Evolutionary conservation across 139 green algal species (phyloP).

Genomic region (Haematococcus lacustris): DNA sequence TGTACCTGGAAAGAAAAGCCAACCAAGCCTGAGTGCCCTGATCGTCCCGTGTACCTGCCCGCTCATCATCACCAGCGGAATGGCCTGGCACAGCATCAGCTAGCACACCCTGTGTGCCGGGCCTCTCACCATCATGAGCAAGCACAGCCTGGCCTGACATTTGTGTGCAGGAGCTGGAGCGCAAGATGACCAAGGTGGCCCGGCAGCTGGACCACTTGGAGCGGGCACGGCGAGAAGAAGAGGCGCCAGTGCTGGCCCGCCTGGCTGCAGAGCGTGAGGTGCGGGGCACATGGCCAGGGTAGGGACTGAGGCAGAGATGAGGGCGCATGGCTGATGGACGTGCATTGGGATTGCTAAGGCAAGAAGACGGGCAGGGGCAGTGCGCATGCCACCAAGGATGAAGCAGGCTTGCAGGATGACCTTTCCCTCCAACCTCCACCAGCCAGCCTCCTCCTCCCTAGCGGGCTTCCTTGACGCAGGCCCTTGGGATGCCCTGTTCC

Average conservation of each 20-base stretch:
- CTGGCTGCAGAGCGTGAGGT: background rate
- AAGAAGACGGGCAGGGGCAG: background rate
- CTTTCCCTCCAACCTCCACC: background rate
- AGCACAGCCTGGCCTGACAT: too few relatives aligned
- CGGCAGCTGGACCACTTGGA: constrained; percentile 93
- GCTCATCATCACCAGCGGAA: too few relatives aligned
- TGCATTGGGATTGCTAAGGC: background rate
- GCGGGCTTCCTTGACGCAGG: background rate
- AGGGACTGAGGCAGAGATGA: background rate
- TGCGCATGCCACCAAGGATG: background rate
- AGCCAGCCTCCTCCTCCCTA: background rate
- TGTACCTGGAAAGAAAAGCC: too few relatives aligned
- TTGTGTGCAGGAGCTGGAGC: constrained; percentile 68
- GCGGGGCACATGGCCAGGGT: background rate
- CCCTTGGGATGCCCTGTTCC: background rate
- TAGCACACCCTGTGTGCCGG: too few relatives aligned
- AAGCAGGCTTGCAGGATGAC: background rate
- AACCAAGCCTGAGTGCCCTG: too few relatives aligned
- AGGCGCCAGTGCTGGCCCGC: constrained; percentile 32
- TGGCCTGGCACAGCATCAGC: too few relatives aligned
- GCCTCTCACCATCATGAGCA: too few relatives aligned
- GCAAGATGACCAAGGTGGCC: constrained; percentile 61
- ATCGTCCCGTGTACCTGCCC: too few relatives aligned
- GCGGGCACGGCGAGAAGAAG: constrained; percentile 86
- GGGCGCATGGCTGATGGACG: background rate